These are phyloP conservation scores for Pseudonitzschia multistriata DNA, from an alignment of 108 stramenopile genomes.

Conservation along the genomic window DNA sequence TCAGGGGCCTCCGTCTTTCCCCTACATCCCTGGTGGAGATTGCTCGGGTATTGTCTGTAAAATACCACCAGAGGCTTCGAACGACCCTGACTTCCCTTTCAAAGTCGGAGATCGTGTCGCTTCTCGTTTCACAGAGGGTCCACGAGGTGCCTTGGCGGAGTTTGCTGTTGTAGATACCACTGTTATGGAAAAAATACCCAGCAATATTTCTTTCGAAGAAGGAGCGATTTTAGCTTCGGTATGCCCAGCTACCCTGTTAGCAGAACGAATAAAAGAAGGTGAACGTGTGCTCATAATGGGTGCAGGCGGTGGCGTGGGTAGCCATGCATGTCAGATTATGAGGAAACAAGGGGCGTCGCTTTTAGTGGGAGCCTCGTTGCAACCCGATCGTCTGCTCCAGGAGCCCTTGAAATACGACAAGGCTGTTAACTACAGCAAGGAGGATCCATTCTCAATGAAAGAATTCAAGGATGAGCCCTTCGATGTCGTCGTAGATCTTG, in stretches of 20 bases:
- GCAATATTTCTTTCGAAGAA: constrained; percentile 37
- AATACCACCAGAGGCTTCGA: constrained; percentile 31
- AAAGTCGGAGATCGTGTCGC: constrained; percentile 57
- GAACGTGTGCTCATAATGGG: constrained; percentile 63
- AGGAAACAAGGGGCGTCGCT: constrained; percentile 41
- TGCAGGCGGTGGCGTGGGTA: constrained; percentile 64
- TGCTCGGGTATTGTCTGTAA: constrained; percentile 52
- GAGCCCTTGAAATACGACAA: constrained; percentile 47
- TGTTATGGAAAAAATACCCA: constrained; percentile 50
- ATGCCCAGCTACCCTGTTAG: constrained; percentile 42
- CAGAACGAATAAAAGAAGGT: constrained; percentile 36
- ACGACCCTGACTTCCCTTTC: constrained; percentile 27
- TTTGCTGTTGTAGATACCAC: constrained; percentile 43
- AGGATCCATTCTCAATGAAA: constrained; percentile 35
- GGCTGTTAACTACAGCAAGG: constrained; percentile 52
- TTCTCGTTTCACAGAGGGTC: constrained; percentile 48
- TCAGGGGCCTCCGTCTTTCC: constrained; percentile 66
- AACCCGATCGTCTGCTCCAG: constrained; percentile 37
- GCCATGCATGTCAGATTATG: constrained; percentile 48
- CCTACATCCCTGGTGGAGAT: constrained; percentile 70
- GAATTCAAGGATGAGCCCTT: constrained; percentile 56
- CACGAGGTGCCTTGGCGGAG: constrained; percentile 59
- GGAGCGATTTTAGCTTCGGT: constrained; percentile 57
- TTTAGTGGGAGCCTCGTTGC: constrained; percentile 44
- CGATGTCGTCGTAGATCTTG: constrained; percentile 66